phyloP scores from a whole-genome alignment of 805 yeast species.

The Lachancea quebecensis region DNA sequence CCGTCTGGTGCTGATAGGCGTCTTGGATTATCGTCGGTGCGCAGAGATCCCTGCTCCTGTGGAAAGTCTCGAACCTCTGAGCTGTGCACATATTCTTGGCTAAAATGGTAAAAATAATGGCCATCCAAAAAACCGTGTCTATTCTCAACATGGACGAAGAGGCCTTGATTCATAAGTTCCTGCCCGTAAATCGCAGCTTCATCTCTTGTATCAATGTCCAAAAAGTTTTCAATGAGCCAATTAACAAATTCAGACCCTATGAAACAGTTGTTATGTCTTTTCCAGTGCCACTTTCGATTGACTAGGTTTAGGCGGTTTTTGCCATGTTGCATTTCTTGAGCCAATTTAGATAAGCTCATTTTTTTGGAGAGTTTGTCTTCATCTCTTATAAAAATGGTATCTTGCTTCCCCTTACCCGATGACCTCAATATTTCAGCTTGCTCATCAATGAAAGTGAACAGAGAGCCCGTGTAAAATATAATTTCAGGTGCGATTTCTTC shows the following conservation, averaged over 20 bases:
- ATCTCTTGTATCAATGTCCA: conserved; percentile 73
- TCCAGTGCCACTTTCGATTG: conserved; percentile 90
- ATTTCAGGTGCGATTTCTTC: conserved; percentile 65
- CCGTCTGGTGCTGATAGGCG: not conserved
- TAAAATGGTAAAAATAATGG: conserved; percentile 77
- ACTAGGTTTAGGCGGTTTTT: conserved; percentile 57
- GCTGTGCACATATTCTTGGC: conserved; percentile 42
- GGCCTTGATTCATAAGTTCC: conserved; percentile 57
- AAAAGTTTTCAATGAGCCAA: conserved; percentile 75
- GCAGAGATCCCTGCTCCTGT: not conserved
- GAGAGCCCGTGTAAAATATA: conserved; percentile 78
- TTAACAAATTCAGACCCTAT: conserved; percentile 79
- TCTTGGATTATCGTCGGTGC: not conserved
- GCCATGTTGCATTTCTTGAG: conserved; percentile 55
- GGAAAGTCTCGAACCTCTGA: conserved; percentile 9
- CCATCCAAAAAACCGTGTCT: conserved; percentile 88
- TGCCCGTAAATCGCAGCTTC: conserved; percentile 82
- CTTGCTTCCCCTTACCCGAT: conserved; percentile 31
- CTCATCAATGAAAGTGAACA: conserved; percentile 57
- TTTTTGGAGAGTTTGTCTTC: conserved; percentile 39
- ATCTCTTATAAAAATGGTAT: conserved; percentile 30
- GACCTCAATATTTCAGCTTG: conserved; percentile 38
- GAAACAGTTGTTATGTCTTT: conserved; percentile 67
- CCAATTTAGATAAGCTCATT: conserved; percentile 46
- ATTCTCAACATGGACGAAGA: conserved; percentile 75